A percentile compares a stretch with the other conserved stretches of the same genome.
These are phyloP conservation scores for Trametes meyenii DNA, from an alignment of 768 basidiomycete genomes.

Conservation along the genomic window DNA sequence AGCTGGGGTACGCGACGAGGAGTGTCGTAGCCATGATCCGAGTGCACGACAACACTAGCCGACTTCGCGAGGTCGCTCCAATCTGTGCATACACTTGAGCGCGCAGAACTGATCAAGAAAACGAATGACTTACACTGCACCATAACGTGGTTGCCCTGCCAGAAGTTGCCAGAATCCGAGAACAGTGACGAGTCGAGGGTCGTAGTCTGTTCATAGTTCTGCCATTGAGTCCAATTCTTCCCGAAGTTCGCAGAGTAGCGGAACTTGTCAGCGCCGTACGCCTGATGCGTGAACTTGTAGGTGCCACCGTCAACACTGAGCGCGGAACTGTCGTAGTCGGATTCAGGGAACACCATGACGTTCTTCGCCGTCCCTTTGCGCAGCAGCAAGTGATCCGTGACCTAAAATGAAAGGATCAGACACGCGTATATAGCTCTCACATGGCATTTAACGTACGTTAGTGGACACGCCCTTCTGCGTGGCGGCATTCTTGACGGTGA, in stretches of 20 bases:
- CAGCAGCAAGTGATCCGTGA: slow-evolving; percentile 75
- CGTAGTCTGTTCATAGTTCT: slow-evolving; percentile 73
- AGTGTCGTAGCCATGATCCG: slow-evolving; percentile 64
- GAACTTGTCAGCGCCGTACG: slow-evolving; percentile 85
- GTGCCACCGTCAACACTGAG: slow-evolving; percentile 61
- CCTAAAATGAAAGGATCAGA: slow-evolving; percentile 37
- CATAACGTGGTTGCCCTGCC: slow-evolving; percentile 84
- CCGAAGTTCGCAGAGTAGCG: slow-evolving; percentile 89
- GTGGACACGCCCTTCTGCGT: slow-evolving; percentile 49
- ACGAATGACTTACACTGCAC: slow-evolving; percentile 71
- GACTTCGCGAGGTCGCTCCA: slow-evolving; percentile 74
- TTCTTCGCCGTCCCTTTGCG: slow-evolving; percentile 79
- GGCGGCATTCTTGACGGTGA: slow-evolving; percentile 63
- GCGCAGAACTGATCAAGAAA: not conserved
- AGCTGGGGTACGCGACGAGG: slow-evolving; percentile 84
- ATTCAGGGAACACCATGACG: slow-evolving; percentile 83
- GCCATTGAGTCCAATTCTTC: slow-evolving; percentile 82
- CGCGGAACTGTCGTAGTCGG: slow-evolving; percentile 71
- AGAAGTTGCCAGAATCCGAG: slow-evolving; percentile 52
- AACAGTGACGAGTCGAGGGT: slow-evolving; percentile 64
- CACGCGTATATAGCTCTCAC: slow-evolving; percentile 3
- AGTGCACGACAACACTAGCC: slow-evolving; percentile 70
- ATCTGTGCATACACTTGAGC: slow-evolving; percentile 47
- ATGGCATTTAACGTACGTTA: slow-evolving; percentile 47
- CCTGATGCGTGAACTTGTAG: slow-evolving; percentile 80